These are phyloP conservation scores for Protea cynaroides DNA, from an alignment of 164 flowering plant species.

Conservation along the genomic window DNA sequence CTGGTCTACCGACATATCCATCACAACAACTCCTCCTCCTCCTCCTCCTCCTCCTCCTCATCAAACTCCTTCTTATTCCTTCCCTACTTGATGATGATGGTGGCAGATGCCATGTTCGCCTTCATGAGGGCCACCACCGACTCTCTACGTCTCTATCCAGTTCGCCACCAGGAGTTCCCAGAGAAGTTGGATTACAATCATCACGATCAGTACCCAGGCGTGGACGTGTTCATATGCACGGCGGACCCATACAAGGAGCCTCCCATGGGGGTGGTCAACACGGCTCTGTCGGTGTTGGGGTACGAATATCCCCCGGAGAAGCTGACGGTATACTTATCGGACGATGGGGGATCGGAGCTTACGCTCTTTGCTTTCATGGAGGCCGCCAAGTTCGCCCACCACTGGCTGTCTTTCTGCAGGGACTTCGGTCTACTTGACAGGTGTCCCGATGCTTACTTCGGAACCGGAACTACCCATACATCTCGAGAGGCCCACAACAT, in stretches of 20 bases:
- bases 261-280: constrained; percentile 17
- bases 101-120: constrained; percentile 10
- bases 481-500: too few species aligned
- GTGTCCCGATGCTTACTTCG: constrained; percentile 13
- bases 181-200: constrained; percentile 8
- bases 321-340: constrained; percentile 18
- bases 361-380: constrained; percentile 20
- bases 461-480: too few species aligned
- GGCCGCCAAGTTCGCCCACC: constrained; percentile 14
- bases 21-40: constrained; percentile 1
- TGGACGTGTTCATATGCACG: constrained; percentile 23
- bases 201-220: too few species aligned
- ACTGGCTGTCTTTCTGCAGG: constrained; percentile 20
- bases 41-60: not conserved
- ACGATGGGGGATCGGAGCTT: constrained; percentile 18
- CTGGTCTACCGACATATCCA: constrained; percentile 12
- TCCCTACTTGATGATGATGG: constrained; percentile 3
- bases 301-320: constrained; percentile 21
- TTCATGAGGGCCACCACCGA: constrained; percentile 14
- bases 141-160: constrained; percentile 10
- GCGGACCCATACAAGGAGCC: constrained; percentile 27
- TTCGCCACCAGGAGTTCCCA: constrained; percentile 4
- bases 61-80: not conserved
- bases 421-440: constrained; percentile 6
- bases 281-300: constrained; percentile 20